These are phyloP conservation scores for Alloascoidea hylecoeti DNA, from an alignment of 805 yeast genomes.

Conservation along the genomic window DNA sequence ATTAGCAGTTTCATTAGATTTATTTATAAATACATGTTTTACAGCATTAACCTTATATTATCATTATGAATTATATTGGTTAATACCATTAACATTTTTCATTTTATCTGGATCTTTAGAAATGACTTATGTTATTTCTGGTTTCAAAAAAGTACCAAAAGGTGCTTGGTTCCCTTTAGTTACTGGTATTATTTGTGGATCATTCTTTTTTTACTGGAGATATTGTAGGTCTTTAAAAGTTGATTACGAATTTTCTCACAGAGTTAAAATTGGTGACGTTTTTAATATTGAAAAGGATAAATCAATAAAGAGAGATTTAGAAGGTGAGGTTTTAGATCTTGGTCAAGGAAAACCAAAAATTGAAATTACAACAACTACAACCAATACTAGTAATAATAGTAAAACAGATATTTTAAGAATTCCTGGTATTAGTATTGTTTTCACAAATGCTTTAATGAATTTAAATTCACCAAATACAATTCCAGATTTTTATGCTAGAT, in stretches of 20 bases:
- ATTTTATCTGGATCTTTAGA: constrained; percentile 33
- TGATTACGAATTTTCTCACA: constrained; percentile 20
- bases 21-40: constrained; percentile 48
- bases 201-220: constrained; percentile 31
- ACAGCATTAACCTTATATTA: constrained; percentile 40
- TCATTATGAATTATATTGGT: constrained; percentile 31
- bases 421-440: constrained; percentile 26
- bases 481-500: constrained; percentile 24
- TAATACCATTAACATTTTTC: constrained; percentile 21
- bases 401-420: constrained; percentile 6
- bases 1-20: constrained; percentile 31
- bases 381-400: constrained; percentile 4
- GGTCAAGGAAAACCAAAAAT: constrained; percentile 1
- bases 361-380: constrained; percentile 5
- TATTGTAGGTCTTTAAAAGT: constrained; percentile 28
- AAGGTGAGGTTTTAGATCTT: constrained; percentile 2
- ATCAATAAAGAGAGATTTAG: background rate
- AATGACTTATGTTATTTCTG: constrained; percentile 28
- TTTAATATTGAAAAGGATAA: constrained; percentile 15
- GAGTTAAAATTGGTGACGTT: constrained; percentile 21
- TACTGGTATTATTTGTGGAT: constrained; percentile 23
- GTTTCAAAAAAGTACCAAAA: constrained; percentile 34
- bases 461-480: constrained; percentile 28
- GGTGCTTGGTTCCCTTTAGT: constrained; percentile 53
- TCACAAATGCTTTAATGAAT: constrained; percentile 19